Conservation (phyloP, 441 rosid species). For the Monsonia emarginata region DNA sequence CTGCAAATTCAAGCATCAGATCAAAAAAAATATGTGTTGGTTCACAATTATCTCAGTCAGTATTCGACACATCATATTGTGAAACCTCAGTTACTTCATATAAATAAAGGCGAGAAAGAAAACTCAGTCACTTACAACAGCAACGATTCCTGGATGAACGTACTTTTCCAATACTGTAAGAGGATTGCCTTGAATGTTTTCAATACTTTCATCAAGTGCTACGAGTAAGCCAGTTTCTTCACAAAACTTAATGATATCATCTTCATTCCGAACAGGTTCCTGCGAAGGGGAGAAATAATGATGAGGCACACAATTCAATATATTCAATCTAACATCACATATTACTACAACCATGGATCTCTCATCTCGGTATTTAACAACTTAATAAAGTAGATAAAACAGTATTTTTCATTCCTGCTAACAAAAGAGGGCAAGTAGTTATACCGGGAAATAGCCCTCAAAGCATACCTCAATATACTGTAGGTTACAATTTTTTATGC, state of each 20-base stretch:
- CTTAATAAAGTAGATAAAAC: neutral
- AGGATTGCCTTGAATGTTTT: slow-evolving; percentile 41
- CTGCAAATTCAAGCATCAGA: slow-evolving; percentile 22
- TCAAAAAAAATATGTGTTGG: neutral
- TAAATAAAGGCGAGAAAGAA: no score
- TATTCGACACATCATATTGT: neutral
- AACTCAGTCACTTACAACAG: slow-evolving; percentile 53
- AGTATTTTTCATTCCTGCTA: neutral
- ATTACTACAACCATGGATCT: no score
- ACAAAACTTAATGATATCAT: slow-evolving; percentile 67
- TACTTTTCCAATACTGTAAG: slow-evolving; percentile 46
- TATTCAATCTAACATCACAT: no score
- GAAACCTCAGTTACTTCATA: slow-evolving; percentile 33
- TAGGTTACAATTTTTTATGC: slow-evolving; percentile 59
- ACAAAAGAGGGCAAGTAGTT: slow-evolving; percentile 3
- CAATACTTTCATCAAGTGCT: slow-evolving; percentile 83
- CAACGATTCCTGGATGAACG: slow-evolving; percentile 72
- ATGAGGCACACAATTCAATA: neutral
- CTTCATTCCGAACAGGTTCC: slow-evolving; percentile 78
- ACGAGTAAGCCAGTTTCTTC: slow-evolving; percentile 83
- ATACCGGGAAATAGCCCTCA: slow-evolving; percentile 5
- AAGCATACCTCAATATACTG: slow-evolving; percentile 75
- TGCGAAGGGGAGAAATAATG: slow-evolving; percentile 24
- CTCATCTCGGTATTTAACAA: no score
- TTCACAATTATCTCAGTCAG: neutral